Evolutionary conservation across 2,329 filamentous ascomycete genomes (phyloP), one percentile per base, ranked within the genome.

Genomic region (Apiospora arundinis): DNA sequence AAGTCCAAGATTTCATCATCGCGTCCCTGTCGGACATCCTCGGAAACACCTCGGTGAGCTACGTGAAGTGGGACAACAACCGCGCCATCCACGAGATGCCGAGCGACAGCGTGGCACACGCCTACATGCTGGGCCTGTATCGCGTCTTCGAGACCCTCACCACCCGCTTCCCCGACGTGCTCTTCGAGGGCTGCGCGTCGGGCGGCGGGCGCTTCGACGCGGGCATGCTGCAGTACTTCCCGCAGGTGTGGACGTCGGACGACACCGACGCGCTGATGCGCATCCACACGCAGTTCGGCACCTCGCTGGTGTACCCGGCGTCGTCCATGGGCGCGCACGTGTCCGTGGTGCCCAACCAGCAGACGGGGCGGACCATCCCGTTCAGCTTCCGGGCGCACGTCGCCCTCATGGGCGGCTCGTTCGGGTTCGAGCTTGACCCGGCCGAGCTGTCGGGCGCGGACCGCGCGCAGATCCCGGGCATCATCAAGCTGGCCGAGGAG

Each of bases 31-130:
- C 88, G 2, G 80, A 82, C 4, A 83, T 92, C 8, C 84, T 92
- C 23, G 82, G 86, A 63, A 85, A 82, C 1, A 85, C 86, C 0
- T 81, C 87, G 32, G 87, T 92, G 66, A 80, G 81, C 12, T 92
- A 92, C 72, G 85, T 92, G 72, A 92, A 92, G 74, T 92, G 90
- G 90, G 90, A 92, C 74, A 90, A 91, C 78, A 92, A 92, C 79
- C 83, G 90, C 6, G 90, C 86, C 0, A 89, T 91, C 63, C 89
- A 92, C 76, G 90, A 92, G 78, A 85, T 84, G 65, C 81, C 89
- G 0, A 83, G 83, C 0, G 89, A 90, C 0, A 82, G 84, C 0
- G 85, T 84, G 8, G 81, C 86, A 74, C 89, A 92, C 76, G 80
- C 82, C 1, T 92, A 92, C 78, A 91, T 92, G 75, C 81, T 92